Percentiles rank a stretch among this genome's conserved stretches.
Evolutionary conservation across 2,329 filamentous ascomycete genomes (phyloP).

Genomic region (Fusarium pininemorale): DNA sequence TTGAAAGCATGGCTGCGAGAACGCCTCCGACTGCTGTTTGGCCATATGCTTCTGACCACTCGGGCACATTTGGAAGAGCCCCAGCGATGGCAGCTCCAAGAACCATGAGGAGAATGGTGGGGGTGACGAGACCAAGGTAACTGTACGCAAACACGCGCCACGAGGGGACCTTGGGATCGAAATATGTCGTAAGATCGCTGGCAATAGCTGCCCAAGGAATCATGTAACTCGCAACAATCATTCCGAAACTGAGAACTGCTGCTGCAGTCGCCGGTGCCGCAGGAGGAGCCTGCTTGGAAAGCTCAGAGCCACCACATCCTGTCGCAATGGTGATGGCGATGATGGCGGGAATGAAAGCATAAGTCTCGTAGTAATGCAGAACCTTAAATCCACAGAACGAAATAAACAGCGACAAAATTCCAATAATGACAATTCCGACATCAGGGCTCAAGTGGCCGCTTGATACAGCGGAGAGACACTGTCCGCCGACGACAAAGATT

Average conservation of each 20-base stretch:
- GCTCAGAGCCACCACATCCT: conserved; percentile 61
- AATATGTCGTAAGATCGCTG: conserved; percentile 70
- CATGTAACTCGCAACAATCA: conserved; percentile 70
- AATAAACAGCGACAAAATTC: conserved; percentile 64
- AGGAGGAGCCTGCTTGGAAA: conserved; percentile 58
- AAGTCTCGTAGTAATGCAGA: conserved; percentile 67
- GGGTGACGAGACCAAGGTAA: conserved; percentile 63
- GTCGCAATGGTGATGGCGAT: conserved; percentile 64
- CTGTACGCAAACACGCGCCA: conserved; percentile 64
- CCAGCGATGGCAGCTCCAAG: conserved; percentile 72
- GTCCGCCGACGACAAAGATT: conserved; percentile 68
- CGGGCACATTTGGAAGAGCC: conserved; percentile 62
- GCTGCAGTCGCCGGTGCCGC: conserved; percentile 53
- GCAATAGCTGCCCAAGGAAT: conserved; percentile 68
- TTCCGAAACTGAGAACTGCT: conserved; percentile 64
- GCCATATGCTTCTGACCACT: conserved; percentile 64
- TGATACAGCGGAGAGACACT: conserved; percentile 64
- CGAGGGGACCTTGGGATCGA: conserved; percentile 63
- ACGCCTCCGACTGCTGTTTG: conserved; percentile 65
- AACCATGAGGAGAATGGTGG: conserved; percentile 67
- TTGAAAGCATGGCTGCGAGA: conserved; percentile 66
- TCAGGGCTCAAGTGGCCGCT: conserved; percentile 58
- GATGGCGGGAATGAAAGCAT: conserved; percentile 64
- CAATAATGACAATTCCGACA: conserved; percentile 69
- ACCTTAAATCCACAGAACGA: conserved; percentile 69